Base-by-base conservation (phyloP, 2,329 filamentous ascomycete species). In the Immersiporthe knoxdaviesiana region DNA sequence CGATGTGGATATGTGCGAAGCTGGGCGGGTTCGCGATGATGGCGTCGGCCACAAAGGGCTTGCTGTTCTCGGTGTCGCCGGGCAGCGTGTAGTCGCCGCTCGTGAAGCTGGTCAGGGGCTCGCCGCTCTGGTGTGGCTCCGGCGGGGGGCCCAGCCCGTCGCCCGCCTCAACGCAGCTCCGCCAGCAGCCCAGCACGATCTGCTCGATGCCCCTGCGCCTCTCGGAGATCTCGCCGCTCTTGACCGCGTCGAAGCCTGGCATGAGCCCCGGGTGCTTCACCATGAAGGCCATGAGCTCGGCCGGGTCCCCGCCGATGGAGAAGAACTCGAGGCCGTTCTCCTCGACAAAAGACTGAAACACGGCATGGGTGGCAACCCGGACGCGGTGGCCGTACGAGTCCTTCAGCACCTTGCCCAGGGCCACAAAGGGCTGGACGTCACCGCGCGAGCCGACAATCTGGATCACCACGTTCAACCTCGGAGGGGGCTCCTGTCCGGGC, bases 241-340 rank as follows among this genome's bases (percentile, higher is more conserved):
- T 90, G 63, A 97, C 79, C 0, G 91, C 90, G 63, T 94, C 90
- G 69, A 95, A 88, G 0, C 91, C 91, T 1, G 93, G 93, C 90
- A 97, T 93, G 41, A 97, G 82, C 0, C 93, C 92, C 0, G 93
- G 92, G 73, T 96, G 92, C 79, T 94, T 94, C 60, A 96, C 93
- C 93, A 97, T 97, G 75, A 95, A 97, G 3, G 93, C 92, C 91
- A 93, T 94, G 58, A 93, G 82, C 74, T 92, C 87, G 1, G 89
- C 86, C 1, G 91, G 91, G 76, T 94, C 90, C 2, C 91, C 91
- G n/a, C 91, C 91, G 65, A 93, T 91, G 71, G 81, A 87, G 78
- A 91, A 93, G 78, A 93, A 94, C 74, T 94, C 92, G 18, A 94
- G 84, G 0, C 85, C 90, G 76, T 90, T 89, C 65, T 91, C 87